These are phyloP conservation scores for Dothideomycetes sp. DNA, from an alignment of 2,329 filamentous ascomycete genomes.

Conservation along the genomic window DNA sequence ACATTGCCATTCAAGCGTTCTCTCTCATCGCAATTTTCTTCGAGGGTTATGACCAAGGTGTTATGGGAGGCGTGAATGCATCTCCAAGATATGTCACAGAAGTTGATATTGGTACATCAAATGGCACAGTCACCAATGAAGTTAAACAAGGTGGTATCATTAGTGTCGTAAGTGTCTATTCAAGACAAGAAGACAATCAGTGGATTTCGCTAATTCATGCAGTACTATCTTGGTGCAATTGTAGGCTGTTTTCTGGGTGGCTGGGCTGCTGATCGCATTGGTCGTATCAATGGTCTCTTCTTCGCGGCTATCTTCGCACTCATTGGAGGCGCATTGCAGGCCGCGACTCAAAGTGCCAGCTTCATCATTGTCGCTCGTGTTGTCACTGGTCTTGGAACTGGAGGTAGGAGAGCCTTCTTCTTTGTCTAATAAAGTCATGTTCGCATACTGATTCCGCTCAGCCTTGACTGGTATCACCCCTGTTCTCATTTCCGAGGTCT, in stretches of 20 bases:
- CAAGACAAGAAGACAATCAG: neutral
- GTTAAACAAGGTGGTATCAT: slow-evolving; percentile 42
- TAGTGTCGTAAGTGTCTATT: slow-evolving; percentile 22
- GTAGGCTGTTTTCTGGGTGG: slow-evolving; percentile 40
- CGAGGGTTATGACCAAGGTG: slow-evolving; percentile 43
- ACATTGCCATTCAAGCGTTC: slow-evolving; percentile 26
- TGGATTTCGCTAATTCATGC: neutral
- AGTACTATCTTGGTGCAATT: slow-evolving; percentile 41
- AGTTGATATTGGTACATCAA: slow-evolving; percentile 34
- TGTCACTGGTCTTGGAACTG: slow-evolving; percentile 42
- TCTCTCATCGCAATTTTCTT: slow-evolving; percentile 25
- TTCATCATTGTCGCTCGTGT: slow-evolving; percentile 41
- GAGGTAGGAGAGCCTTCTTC: slow-evolving; percentile 17
- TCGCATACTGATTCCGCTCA: slow-evolving; percentile 3
- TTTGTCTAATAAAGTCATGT: slow-evolving; percentile 11
- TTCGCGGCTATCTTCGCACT: slow-evolving; percentile 37
- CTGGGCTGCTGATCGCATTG: slow-evolving; percentile 41
- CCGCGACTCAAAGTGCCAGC: slow-evolving; percentile 31
- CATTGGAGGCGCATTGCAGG: slow-evolving; percentile 38
- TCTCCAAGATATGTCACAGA: slow-evolving; percentile 29
- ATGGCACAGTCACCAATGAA: slow-evolving; percentile 36
- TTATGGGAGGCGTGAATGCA: slow-evolving; percentile 41
- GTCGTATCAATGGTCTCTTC: slow-evolving; percentile 42
- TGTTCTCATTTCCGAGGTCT: slow-evolving; percentile 38
- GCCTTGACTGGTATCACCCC: slow-evolving; percentile 39